Evolutionary conservation across 2,329 filamentous ascomycete species (phyloP).

Genomic region (Harringtonia aguacate): DNA sequence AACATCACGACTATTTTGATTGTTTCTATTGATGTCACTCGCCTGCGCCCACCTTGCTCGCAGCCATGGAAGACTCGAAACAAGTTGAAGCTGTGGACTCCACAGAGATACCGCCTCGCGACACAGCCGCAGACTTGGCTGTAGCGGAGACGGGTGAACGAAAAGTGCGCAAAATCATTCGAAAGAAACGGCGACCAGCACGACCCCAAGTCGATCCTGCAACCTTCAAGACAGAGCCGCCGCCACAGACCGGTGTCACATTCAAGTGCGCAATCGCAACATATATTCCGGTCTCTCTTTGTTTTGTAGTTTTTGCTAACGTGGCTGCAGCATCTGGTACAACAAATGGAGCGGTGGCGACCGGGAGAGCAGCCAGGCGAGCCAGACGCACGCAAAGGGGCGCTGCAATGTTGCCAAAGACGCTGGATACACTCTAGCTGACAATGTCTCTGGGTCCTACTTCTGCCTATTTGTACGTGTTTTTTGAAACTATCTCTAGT

Average conservation of each 20-base stretch:
- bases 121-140: not conserved
- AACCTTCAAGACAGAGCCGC: conserved; percentile 71
- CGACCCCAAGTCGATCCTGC: conserved; percentile 83
- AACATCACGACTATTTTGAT: no score
- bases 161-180: conserved; percentile 84
- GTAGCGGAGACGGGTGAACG: not conserved
- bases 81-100: no score
- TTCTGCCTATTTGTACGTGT: conserved; percentile 76
- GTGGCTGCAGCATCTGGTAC: conserved; percentile 80
- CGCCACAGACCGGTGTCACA: conserved; percentile 84
- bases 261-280: conserved; percentile 52
- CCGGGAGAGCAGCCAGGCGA: conserved; percentile 81
- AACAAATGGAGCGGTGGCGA: conserved; percentile 98
- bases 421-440: conserved; percentile 67
- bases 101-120: no score
- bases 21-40: no score
- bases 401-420: conserved; percentile 81
- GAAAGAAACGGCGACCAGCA: conserved; percentile 82
- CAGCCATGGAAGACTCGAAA: no score
- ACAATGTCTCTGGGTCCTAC: conserved; percentile 67
- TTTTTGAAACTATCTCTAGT: not conserved
- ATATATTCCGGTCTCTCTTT: not conserved
- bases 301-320: conserved; percentile 1
- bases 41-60: no score
- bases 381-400: conserved; percentile 69